phyloP scores from a whole-genome alignment of 306 rosid species.

The Albizia julibrissin region DNA sequence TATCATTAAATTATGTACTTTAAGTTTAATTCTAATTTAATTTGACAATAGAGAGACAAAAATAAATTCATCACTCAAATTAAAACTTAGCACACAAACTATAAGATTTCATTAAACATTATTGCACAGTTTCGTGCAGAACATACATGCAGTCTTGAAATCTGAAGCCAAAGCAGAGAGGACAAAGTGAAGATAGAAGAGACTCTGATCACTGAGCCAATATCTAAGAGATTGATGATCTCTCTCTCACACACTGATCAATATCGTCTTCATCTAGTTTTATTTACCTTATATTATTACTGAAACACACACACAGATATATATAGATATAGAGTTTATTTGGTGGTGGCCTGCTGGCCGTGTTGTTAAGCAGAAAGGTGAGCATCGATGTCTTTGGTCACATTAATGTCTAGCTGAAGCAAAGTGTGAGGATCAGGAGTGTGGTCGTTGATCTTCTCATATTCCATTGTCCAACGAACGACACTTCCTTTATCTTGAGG shows the following conservation, averaged over 20 bases:
- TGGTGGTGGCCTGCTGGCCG: no score
- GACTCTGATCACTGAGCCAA: no score
- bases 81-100: neutral
- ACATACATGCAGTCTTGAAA: neutral
- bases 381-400: slow-evolving; percentile 33
- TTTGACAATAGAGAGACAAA: no score
- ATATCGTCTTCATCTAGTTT: neutral
- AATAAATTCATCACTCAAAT: no score
- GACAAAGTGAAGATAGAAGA: no score
- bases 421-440: slow-evolving; percentile 44
- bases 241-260: neutral
- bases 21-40: no score
- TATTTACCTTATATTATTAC: neutral
- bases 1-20: no score
- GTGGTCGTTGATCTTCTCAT: slow-evolving; percentile 44
- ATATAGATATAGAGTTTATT: no score
- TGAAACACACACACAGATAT: no score
- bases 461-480: slow-evolving; percentile 42
- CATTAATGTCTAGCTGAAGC: slow-evolving; percentile 5
- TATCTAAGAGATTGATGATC: neutral
- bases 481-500: slow-evolving; percentile 43
- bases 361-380: slow-evolving; percentile 18
- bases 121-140: neutral
- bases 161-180: neutral
- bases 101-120: neutral